Percentiles rank a stretch among this genome's conserved stretches.
Evolutionary conservation across 257 asterid species (phyloP).

Genomic region (Lantana camara): DNA sequence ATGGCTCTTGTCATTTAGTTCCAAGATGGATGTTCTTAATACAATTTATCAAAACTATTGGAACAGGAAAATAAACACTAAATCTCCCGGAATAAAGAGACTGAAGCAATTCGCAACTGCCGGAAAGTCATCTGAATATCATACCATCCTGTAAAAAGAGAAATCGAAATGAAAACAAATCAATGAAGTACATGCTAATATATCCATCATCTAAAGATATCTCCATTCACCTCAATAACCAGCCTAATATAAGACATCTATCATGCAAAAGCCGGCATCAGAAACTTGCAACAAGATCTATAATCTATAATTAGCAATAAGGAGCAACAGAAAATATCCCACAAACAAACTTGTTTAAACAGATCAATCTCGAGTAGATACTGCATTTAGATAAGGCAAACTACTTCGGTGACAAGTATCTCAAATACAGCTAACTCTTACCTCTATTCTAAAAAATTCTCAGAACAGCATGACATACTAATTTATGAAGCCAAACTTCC

Average conservation of each 20-base stretch:
- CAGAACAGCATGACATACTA: too few species aligned
- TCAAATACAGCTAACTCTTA: not conserved
- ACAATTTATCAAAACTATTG: constrained; percentile 14
- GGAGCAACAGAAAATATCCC: too few species aligned
- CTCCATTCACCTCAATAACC: not conserved
- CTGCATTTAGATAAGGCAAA: not conserved
- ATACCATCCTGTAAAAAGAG: not conserved
- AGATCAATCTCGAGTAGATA: constrained; percentile 3
- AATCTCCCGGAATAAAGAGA: not conserved
- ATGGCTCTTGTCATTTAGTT: constrained; percentile 5
- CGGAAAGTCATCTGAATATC: not conserved
- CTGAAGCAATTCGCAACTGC: constrained; percentile 2
- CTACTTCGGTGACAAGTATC: not conserved
- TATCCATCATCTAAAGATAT: not conserved
- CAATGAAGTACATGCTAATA: not conserved
- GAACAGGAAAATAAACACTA: not conserved
- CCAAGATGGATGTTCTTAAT: constrained; percentile 26
- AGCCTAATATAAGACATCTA: not conserved
- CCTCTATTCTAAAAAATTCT: too few species aligned
- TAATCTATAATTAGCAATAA: too few species aligned
- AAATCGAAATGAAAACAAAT: not conserved
- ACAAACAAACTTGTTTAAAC: constrained; percentile 1
- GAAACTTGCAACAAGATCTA: not conserved
- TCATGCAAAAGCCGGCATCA: not conserved
- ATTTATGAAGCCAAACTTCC: not conserved